phyloP scores from a whole-genome alignment of 1,284 basidiomycete species.

The Stygiomarasmius scandens region DNA sequence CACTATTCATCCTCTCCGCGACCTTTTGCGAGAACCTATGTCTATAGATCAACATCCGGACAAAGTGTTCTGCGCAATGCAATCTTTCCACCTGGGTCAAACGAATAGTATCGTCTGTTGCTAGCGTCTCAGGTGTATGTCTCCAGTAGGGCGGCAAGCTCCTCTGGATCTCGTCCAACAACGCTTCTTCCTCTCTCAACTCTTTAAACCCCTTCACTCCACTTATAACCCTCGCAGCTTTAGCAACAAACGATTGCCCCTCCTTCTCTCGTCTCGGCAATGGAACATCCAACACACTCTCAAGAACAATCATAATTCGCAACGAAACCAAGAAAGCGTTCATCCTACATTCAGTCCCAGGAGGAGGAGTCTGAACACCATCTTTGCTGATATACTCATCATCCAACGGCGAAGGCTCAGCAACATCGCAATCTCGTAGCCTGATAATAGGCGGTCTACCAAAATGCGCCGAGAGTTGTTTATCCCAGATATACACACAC shows the following conservation, averaged over 20 bases:
- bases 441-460: constrained; percentile 85
- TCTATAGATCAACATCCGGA: constrained; percentile 78
- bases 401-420: constrained; percentile 82
- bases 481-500: constrained; percentile 94
- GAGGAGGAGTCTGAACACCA: constrained; percentile 65
- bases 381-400: constrained; percentile 85
- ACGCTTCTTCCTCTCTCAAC: constrained; percentile 75
- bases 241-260: constrained; percentile 57
- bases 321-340: constrained; percentile 77
- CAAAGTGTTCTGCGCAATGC: constrained; percentile 83
- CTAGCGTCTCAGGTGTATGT: constrained; percentile 78
- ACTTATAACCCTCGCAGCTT: constrained; percentile 58
- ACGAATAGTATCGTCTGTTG: constrained; percentile 83
- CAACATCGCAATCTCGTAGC: constrained; percentile 84
- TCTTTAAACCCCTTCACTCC: constrained; percentile 61
- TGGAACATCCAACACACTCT: constrained; percentile 74
- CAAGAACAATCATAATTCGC: constrained; percentile 81
- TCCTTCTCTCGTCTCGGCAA: constrained; percentile 56
- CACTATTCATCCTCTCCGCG: constrained; percentile 58
- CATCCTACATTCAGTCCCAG: constrained; percentile 74
- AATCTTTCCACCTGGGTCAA: constrained; percentile 85
- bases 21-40: constrained; percentile 75
- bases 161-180: constrained; percentile 78
- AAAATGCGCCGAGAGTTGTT: constrained; percentile 83
- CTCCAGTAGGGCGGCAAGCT: constrained; percentile 78